These are phyloP conservation scores for Stellera chamaejasme DNA, from an alignment of 345 rosid species.

Conservation along the genomic window DNA sequence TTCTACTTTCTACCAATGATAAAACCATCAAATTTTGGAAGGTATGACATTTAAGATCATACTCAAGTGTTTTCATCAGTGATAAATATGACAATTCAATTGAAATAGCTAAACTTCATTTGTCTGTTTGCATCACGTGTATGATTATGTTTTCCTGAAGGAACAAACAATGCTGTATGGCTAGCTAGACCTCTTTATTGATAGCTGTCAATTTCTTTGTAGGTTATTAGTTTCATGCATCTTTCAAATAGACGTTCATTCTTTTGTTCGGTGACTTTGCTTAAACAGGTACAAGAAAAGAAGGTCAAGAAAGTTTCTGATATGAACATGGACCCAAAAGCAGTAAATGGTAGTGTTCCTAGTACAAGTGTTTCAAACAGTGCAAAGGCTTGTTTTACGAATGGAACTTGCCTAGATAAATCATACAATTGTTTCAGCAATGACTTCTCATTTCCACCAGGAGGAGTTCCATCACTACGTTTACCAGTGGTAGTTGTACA, in stretches of 20 bases:
- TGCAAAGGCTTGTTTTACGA: constrained; percentile 35
- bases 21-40: constrained; percentile 99
- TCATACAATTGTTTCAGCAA: constrained; percentile 30
- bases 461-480: constrained; percentile 72
- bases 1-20: constrained; percentile 96
- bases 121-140: too few species aligned
- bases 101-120: too few species aligned
- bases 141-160: too few species aligned
- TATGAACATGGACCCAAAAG: constrained; percentile 60
- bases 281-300: constrained; percentile 89
- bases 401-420: constrained; percentile 55
- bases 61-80: too few species aligned
- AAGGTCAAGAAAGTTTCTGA: constrained; percentile 82
- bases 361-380: constrained; percentile 57
- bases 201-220: too few species aligned
- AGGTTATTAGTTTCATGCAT: too few species aligned
- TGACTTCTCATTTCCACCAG: constrained; percentile 54
- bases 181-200: too few species aligned
- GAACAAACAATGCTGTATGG: too few species aligned
- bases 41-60: constrained; percentile 30
- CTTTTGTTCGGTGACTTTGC: not conserved
- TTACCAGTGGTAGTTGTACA: constrained; percentile 85
- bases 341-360: constrained; percentile 65
- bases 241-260: too few species aligned
- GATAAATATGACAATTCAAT: too few species aligned